These are phyloP conservation scores for Phalaenopsis aphrodite DNA, from an alignment of 106 monocot genomes.

Conservation along the genomic window DNA sequence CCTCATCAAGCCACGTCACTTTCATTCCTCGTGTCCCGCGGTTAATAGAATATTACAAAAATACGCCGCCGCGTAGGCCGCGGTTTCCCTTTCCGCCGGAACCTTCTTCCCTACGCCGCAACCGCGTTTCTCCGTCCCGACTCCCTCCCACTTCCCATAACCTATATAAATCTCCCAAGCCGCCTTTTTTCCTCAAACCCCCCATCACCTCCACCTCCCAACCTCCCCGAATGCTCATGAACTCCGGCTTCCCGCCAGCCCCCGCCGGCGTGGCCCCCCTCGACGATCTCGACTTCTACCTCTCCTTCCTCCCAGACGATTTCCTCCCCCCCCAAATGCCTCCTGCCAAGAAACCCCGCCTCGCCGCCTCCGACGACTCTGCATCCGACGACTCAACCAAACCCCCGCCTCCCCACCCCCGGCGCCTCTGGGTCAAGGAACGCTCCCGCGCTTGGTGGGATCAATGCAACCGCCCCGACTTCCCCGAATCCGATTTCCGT, in stretches of 20 bases:
- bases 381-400: not conserved
- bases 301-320: constrained; percentile 3
- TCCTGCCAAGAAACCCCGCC: constrained; percentile 2
- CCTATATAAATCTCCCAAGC: constrained; percentile 4
- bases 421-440: constrained; percentile 38
- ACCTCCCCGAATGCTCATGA: not conserved
- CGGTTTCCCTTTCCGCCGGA: constrained; percentile 8
- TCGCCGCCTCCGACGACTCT: not conserved
- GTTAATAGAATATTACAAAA: not conserved
- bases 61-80: constrained; percentile 18
- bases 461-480: constrained; percentile 16
- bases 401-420: not conserved
- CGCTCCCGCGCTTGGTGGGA: constrained; percentile 47
- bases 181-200: not conserved
- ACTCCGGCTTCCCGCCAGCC: not conserved
- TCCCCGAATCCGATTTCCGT: constrained; percentile 34
- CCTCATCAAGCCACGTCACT: too few species aligned
- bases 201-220: not conserved
- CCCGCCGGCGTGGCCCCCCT: not conserved
- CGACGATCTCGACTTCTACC: not conserved
- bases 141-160: not conserved
- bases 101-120: not conserved
- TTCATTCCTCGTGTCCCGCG: not conserved
- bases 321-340: not conserved
- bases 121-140: constrained; percentile 5